phyloP scores from a whole-genome alignment of 305 asterid genomes.

The Fraxinus latifolia region DNA sequence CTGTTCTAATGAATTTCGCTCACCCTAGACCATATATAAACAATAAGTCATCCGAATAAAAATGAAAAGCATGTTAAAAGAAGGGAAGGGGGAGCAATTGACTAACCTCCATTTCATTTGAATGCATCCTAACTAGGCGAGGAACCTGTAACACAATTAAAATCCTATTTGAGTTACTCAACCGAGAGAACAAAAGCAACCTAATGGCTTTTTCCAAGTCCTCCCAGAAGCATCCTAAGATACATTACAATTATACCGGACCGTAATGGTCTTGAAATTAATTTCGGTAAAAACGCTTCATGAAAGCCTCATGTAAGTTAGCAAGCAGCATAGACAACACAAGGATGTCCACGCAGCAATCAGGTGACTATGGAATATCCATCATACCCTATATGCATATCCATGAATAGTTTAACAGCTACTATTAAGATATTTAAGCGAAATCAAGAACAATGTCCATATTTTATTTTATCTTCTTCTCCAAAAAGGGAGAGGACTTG shows the following conservation, averaged over 20 bases:
- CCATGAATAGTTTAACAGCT: not conserved
- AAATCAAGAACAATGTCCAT: not conserved
- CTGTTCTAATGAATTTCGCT: not conserved
- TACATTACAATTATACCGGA: slow-evolving; percentile 5
- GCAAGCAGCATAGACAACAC: slow-evolving; percentile 3
- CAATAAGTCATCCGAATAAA: not conserved
- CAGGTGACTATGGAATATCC: not conserved
- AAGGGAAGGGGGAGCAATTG: not conserved
- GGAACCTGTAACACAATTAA: slow-evolving; percentile 61
- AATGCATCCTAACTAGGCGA: slow-evolving; percentile 95
- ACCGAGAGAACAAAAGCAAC: not conserved
- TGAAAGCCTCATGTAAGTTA: not conserved
- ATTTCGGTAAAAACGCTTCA: not conserved
- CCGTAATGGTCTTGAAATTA: not conserved
- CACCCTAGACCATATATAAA: not conserved
- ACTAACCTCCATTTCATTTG: slow-evolving; percentile 97
- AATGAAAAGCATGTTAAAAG: slow-evolving; percentile 10
- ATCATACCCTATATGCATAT: not conserved
- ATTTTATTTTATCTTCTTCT: not conserved
- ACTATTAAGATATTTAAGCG: not conserved
- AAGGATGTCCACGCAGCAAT: not conserved
- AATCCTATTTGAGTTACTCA: slow-evolving; percentile 19
- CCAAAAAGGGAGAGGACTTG: not conserved
- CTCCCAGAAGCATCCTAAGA: not conserved
- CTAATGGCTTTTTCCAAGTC: not conserved